Conservation (phyloP, 2,329 filamentous ascomycete genomes). For the Cercospora brassicicola region DNA sequence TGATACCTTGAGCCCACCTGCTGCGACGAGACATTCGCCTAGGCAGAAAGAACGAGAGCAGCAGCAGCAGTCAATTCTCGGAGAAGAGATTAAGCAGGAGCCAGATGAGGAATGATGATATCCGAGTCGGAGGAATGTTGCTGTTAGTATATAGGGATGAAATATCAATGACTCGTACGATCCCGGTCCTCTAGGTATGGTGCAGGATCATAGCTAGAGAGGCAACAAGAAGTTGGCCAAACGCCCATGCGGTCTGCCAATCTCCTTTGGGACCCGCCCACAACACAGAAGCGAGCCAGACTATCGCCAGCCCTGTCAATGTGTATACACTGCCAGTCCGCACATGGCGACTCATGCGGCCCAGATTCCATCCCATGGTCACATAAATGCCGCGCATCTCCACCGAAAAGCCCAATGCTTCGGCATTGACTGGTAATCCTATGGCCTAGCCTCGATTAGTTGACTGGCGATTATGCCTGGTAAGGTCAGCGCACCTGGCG, state of each 20-base stretch:
- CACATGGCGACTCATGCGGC: neutral
- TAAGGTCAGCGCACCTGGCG: too few species aligned
- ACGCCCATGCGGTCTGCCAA: neutral
- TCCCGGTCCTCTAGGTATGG: neutral
- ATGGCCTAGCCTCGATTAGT: too few species aligned
- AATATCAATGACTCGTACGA: neutral
- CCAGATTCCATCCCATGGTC: too few species aligned
- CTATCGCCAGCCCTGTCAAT: neutral
- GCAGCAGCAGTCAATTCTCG: slow-evolving; percentile 1
- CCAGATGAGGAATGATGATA: neutral
- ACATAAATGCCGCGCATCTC: too few species aligned
- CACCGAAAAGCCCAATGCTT: too few species aligned
- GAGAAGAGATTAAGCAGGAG: slow-evolving; percentile 11
- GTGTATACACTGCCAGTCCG: neutral
- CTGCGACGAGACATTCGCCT: neutral
- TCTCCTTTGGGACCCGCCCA: neutral
- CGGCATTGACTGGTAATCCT: too few species aligned
- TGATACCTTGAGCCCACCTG: neutral
- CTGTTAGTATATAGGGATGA: neutral
- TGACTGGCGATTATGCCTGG: too few species aligned
- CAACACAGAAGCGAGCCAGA: neutral
- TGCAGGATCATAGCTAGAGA: neutral
- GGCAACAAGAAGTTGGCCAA: neutral
- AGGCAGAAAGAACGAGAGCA: neutral
- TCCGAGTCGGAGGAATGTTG: neutral